phyloP scores from a whole-genome alignment of 768 basidiomycete species.

The Auriscalpium microsporum region DNA sequence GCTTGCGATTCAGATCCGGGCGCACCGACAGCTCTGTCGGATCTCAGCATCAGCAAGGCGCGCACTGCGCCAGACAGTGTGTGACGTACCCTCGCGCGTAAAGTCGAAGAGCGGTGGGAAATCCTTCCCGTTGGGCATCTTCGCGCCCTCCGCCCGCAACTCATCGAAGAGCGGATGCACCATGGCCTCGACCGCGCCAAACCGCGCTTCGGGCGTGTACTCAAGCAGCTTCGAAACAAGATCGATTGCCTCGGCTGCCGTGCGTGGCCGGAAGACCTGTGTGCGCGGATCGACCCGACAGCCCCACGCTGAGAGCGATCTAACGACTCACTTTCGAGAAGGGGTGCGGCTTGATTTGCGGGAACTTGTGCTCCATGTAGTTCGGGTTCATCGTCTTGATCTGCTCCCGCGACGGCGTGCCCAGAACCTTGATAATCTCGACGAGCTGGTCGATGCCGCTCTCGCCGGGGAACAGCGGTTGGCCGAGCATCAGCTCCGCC shows the following conservation, averaged over 20 bases:
- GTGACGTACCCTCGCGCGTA: conserved; percentile 79
- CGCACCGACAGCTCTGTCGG: conserved; percentile 88
- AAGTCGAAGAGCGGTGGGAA: conserved; percentile 94
- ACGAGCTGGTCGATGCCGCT: conserved; percentile 98
- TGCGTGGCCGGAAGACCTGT: conserved; percentile 96
- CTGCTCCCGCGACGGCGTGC: conserved; percentile 96
- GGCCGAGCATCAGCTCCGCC: conserved; percentile 99
- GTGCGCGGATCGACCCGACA: not conserved
- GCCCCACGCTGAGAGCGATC: conserved; percentile 9
- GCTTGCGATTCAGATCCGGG: conserved; percentile 85
- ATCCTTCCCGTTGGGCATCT: conserved; percentile 96
- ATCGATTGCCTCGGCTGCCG: conserved; percentile 92
- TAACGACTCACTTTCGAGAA: conserved; percentile 73
- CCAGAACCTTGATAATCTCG: conserved; percentile 99
- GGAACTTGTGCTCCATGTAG: conserved; percentile 99
- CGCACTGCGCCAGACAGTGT: too few species aligned
- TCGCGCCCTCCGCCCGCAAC: conserved; percentile 78
- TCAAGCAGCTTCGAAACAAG: conserved; percentile 91
- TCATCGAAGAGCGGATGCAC: conserved; percentile 97
- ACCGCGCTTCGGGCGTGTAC: conserved; percentile 91
- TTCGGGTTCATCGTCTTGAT: conserved; percentile 99
- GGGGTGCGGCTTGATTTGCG: conserved; percentile 99
- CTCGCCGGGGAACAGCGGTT: conserved; percentile 98
- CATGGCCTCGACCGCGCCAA: conserved; percentile 89
- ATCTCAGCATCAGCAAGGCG: too few species aligned